Conservation (phyloP, 2,329 filamentous ascomycete species). For the Geosmithia flava region DNA sequence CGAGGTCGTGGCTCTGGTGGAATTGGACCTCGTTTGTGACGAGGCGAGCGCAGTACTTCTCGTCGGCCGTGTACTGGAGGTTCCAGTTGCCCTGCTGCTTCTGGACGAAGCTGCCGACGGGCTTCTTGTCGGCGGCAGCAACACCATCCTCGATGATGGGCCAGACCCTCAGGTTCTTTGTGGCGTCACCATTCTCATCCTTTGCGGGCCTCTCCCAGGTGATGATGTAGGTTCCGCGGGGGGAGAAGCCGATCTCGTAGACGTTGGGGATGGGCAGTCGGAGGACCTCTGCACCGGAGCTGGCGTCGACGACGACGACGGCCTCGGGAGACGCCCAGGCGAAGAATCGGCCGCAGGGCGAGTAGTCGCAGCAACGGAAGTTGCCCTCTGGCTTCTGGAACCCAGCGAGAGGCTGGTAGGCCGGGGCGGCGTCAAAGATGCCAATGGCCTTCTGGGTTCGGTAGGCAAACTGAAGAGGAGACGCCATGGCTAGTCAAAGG, state of each 20-base stretch:
- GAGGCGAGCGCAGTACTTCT: constrained; percentile 81
- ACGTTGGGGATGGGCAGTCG: constrained; percentile 71
- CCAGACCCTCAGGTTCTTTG: constrained; percentile 97
- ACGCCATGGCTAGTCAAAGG: constrained; percentile 91
- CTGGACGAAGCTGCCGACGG: constrained; percentile 85
- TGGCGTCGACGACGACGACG: constrained; percentile 76
- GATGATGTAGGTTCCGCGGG: constrained; percentile 81
- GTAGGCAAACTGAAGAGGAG: constrained; percentile 88
- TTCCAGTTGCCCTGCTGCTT: constrained; percentile 96
- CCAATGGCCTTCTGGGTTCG: constrained; percentile 96
- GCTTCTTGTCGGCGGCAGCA: constrained; percentile 51
- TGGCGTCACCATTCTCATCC: constrained; percentile 85
- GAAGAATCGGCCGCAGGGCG: constrained; percentile 90
- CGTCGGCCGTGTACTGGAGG: constrained; percentile 88
- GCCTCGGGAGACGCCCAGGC: constrained; percentile 84
- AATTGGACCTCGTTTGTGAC: constrained; percentile 98
- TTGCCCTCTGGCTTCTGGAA: constrained; percentile 86
- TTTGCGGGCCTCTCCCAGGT: constrained; percentile 93
- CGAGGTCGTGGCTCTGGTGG: constrained; percentile 77
- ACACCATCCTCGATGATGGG: constrained; percentile 60
- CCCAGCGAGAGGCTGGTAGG: constrained; percentile 73
- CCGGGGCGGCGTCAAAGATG: constrained; percentile 79
- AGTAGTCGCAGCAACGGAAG: constrained; percentile 90
- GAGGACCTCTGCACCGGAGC: constrained; percentile 60
- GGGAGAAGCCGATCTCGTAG: constrained; percentile 91